Evolutionary conservation across 345 rosid genomes (phyloP).

Genomic region (Salix brachista): DNA sequence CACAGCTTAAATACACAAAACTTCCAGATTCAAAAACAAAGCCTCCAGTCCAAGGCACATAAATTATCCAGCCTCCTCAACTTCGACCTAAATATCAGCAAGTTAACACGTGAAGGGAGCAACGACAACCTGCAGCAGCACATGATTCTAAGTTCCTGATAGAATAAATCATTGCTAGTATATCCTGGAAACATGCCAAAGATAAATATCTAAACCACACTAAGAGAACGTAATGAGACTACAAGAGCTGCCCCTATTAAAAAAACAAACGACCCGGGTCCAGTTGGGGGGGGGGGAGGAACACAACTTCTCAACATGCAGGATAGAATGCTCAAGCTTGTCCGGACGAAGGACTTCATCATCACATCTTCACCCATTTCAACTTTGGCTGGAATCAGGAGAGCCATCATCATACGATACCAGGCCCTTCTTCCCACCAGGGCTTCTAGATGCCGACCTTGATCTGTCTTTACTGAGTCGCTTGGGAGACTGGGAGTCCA

Average conservation of each 20-base stretch:
- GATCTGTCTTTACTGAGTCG: slow-evolving; percentile 47
- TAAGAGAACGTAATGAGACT: not conserved
- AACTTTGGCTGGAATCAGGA: slow-evolving; percentile 41
- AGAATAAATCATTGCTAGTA: not conserved
- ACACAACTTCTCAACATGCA: not conserved
- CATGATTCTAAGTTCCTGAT: not conserved
- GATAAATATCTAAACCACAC: not conserved
- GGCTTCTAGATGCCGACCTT: slow-evolving; percentile 61
- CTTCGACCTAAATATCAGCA: not conserved
- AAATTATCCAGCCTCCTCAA: not conserved
- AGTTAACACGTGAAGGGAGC: not conserved
- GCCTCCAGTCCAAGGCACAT: not conserved
- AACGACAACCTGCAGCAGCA: not conserved
- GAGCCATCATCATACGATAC: slow-evolving; percentile 78
- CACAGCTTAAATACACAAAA: not conserved
- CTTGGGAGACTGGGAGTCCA: slow-evolving; percentile 56
- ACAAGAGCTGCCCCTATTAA: not conserved
- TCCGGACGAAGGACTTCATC: not conserved
- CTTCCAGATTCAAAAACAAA: not conserved
- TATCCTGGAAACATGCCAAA: slow-evolving; percentile 7
- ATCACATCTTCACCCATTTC: not conserved
- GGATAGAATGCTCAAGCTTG: not conserved
- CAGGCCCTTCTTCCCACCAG: slow-evolving; percentile 49
- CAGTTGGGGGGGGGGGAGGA: not conserved
- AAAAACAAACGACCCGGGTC: not conserved